Base-by-base conservation (phyloP, 1,284 basidiomycete genomes). In the Apiotrichum porosum region DNA sequence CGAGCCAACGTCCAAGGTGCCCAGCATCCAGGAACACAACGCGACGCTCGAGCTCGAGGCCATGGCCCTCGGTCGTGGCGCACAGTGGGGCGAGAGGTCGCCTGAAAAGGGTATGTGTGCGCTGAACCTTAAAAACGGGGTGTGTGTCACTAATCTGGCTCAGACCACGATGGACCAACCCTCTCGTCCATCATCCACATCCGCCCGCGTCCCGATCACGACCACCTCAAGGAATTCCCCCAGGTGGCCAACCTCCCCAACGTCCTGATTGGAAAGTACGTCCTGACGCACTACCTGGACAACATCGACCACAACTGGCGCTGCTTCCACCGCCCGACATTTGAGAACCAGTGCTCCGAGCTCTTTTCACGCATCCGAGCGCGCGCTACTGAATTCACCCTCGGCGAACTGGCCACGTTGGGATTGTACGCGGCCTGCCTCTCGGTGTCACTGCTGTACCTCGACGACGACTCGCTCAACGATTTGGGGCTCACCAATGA, bases 401-500 rank as follows among this genome's bases (percentile, higher is more conserved):
- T 49, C 26, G 51, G 51, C 17, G 54, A 59, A 18, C 46, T 59
- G 14, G 26, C 45, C n/a, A 54, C 51, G 14, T 26, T 59, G n/a
- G 48, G 54, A 4, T 41, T 59, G 18, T 59, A 59, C 33, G 44
- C 51, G 8, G 35, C 54, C 1, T 56, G 52, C 28, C 33, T 59
- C 5, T 48, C 54, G 3, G 49, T 59, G 6, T 50, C 49, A 8
- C 40, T 59, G 23, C 57, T 56, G 42, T 49, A 56, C 30, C 55
- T 59, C 40, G 54, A 54, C 22, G 52, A 54, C 24, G 48, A 49
- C 10, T 52, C 49, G 6, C 44, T 48, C 31, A 46, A 42, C 24
- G 51, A 52, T 21, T 46, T 52, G 9, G 44, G 61, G 46, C 58
- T 62, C 17, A 63, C 65, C 51, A 50, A 53, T 17, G 58, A 61